These are phyloP conservation scores for Acidomyces sp. DNA, from an alignment of 495 filamentous ascomycete species.

Conservation along the genomic window DNA sequence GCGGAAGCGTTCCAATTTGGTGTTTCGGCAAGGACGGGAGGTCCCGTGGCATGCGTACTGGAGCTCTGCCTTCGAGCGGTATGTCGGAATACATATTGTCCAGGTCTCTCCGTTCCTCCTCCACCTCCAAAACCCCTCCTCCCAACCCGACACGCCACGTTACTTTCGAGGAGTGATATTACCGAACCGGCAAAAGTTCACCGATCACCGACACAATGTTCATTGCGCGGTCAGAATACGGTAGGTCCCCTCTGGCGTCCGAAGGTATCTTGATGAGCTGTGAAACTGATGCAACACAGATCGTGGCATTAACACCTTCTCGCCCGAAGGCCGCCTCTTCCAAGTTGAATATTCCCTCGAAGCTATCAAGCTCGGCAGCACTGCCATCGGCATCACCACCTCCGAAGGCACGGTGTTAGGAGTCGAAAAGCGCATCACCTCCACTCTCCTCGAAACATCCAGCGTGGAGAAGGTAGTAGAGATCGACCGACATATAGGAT, in stretches of 20 bases:
- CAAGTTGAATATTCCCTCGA: slow-evolving; percentile 99
- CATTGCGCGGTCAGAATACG: slow-evolving; percentile 99
- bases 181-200: not conserved
- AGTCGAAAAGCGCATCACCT: slow-evolving; percentile 98
- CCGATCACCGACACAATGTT: slow-evolving; percentile 58
- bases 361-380: slow-evolving; percentile 98
- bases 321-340: slow-evolving; percentile 97
- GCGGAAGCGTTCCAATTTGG: too few species aligned
- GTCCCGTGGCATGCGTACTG: too few species aligned
- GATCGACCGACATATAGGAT: slow-evolving; percentile 95
- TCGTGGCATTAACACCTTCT: slow-evolving; percentile 99
- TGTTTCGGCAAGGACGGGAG: too few species aligned
- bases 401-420: slow-evolving; percentile 87
- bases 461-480: slow-evolving; percentile 99
- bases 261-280: slow-evolving; percentile 4
- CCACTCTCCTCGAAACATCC: slow-evolving; percentile 86
- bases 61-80: too few species aligned
- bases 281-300: slow-evolving; percentile 40
- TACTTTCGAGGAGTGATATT: too few species aligned
- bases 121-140: too few species aligned
- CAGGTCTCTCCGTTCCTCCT: too few species aligned
- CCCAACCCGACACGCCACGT: too few species aligned
- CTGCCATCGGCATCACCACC: slow-evolving; percentile 94
- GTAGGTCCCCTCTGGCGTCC: slow-evolving; percentile 38
- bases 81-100: too few species aligned